A percentile compares a stretch with the other conserved stretches of the same genome.
Conservation (phyloP, 2,329 filamentous ascomycete genomes). For the Exophiala sideris region DNA sequence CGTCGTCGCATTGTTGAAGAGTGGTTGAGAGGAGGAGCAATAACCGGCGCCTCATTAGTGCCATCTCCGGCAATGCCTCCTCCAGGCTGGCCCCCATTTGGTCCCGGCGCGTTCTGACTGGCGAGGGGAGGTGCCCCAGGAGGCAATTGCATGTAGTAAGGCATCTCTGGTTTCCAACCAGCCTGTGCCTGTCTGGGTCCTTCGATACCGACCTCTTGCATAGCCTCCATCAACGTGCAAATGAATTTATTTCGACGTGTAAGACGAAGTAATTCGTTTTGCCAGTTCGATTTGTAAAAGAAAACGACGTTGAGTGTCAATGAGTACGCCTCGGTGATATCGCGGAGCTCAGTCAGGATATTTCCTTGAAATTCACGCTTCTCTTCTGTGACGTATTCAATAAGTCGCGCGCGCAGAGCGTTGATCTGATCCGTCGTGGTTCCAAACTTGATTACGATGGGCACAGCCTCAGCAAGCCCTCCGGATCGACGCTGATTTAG, state of each 20-base stretch:
- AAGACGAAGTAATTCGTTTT: conserved; percentile 87
- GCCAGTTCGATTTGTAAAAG: conserved; percentile 97
- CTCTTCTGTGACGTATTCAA: conserved; percentile 78
- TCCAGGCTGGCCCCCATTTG: conserved; percentile 40
- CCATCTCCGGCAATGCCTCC: conserved; percentile 33
- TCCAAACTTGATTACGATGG: conserved; percentile 82
- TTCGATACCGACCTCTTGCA: conserved; percentile 80
- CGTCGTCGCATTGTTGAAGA: conserved; percentile 56
- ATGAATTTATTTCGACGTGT: conserved; percentile 93
- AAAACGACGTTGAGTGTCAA: conserved; percentile 90
- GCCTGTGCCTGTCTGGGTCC: conserved; percentile 72
- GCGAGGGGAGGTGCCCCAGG: conserved; percentile 46
- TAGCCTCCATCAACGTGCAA: conserved; percentile 81
- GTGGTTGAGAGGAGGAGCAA: conserved; percentile 30
- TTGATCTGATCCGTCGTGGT: conserved; percentile 82
- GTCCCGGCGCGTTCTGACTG: conserved; percentile 41
- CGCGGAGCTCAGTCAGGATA: conserved; percentile 78
- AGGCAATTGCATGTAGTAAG: conserved; percentile 59
- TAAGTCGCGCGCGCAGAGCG: conserved; percentile 70
- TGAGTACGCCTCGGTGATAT: conserved; percentile 77
- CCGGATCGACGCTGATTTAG: conserved; percentile 91
- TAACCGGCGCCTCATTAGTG: conserved; percentile 13
- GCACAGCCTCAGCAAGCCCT: conserved; percentile 79
- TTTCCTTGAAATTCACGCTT: conserved; percentile 87
- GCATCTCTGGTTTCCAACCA: conserved; percentile 64